phyloP scores from a whole-genome alignment of 148 eudicot species.

The Rheum nobile region DNA sequence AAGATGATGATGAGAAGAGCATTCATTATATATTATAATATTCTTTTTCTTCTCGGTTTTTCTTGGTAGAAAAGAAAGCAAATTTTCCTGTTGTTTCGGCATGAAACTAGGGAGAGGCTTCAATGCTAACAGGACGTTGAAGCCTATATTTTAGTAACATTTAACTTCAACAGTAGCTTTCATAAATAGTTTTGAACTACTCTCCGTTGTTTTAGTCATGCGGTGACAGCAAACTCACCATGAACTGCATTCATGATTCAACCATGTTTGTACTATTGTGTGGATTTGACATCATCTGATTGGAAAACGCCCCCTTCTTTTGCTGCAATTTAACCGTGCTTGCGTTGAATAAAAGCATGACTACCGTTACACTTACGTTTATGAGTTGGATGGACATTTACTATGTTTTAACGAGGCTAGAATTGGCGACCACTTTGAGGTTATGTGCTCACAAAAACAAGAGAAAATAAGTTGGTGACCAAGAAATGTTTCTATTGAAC shows the following conservation, averaged over 20 bases:
- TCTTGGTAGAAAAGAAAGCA: neutral
- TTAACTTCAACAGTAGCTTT: neutral
- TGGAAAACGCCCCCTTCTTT: neutral
- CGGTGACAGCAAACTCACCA: neutral
- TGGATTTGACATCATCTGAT: neutral
- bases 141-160: neutral
- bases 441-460: too few species aligned
- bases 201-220: neutral
- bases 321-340: neutral
- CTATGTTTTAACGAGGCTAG: neutral
- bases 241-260: neutral
- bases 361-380: neutral
- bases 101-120: neutral
- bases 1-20: constrained; percentile 15
- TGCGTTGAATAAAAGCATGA: neutral
- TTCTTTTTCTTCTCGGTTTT: neutral
- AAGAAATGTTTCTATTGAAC: neutral
- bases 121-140: neutral
- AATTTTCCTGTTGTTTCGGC: neutral
- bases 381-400: neutral
- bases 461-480: neutral
- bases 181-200: neutral
- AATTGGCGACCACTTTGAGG: too few species aligned
- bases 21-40: constrained; percentile 1
- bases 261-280: neutral